These are phyloP conservation scores for Aspergillus saccharolyticus DNA, from an alignment of 495 filamentous ascomycete genomes.

Conservation along the genomic window DNA sequence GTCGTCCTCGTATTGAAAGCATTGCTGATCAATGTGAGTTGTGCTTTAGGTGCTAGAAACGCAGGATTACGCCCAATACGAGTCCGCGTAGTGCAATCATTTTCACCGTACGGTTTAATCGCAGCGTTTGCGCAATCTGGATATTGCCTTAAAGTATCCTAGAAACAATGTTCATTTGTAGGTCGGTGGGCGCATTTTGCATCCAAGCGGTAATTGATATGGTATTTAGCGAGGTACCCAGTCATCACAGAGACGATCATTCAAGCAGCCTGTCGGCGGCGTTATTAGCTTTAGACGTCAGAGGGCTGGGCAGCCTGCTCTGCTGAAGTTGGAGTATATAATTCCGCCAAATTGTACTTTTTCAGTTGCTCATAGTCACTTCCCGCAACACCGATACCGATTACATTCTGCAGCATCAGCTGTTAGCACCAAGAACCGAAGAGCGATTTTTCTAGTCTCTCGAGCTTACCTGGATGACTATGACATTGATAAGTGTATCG, in stretches of 20 bases:
- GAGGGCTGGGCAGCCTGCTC: neutral
- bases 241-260: neutral
- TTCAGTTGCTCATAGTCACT: constrained; percentile 55
- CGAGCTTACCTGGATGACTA: constrained; percentile 74
- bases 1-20: neutral
- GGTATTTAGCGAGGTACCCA: neutral
- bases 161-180: neutral
- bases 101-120: neutral
- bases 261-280: neutral
- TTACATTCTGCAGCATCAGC: constrained; percentile 52
- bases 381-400: constrained; percentile 73
- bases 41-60: neutral
- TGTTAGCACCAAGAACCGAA: constrained; percentile 10
- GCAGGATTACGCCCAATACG: neutral
- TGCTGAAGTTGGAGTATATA: constrained; percentile 10
- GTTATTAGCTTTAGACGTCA: neutral
- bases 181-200: no score
- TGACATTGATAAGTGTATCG: constrained; percentile 80
- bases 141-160: no score
- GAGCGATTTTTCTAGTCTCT: neutral
- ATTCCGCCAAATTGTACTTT: constrained; percentile 16
- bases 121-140: no score
- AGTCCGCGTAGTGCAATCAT: neutral
- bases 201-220: no score
- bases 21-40: neutral